Base-by-base conservation (phyloP, 2,329 filamentous ascomycete genomes). In the Aspergillus sojae region DNA sequence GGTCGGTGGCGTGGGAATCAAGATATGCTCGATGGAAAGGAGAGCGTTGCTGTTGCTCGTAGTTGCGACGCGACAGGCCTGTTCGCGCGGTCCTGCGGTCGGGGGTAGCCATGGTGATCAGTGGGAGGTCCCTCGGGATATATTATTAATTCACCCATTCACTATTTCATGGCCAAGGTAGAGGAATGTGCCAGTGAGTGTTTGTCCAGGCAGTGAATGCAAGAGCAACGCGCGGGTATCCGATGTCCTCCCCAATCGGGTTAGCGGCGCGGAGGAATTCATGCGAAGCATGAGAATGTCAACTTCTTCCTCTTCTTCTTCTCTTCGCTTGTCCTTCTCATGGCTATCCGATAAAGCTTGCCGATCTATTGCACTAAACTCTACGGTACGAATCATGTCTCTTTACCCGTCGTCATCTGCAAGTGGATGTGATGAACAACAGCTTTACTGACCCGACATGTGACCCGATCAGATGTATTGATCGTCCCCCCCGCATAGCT, bases 21-120 rank as follows among this genome's bases (percentile, higher is more conserved):
- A 62, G 62, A 28, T 65, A 65, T 23, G 72, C 73, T 70, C 72
- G 72, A 66, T 70, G 70, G 65, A 77, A 75, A 61, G 75, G 74
- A 32, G 74, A 76, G 30, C 65, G 69, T 34, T 76, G 72, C 32
- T 74, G 67, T 57, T 66, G 65, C 23, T 70, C 59, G 65, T 67
- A 62, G 62, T 63, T 66, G 68, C 70, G 74, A 72, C 74, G 75
- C 70, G 74, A 71, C 60, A 67, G 69, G 43, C 70, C 68, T 34
- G 67, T 66, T 62, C 68, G 72, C 62, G 75, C 67, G 56, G 53
- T 65, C 59, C 62, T 74, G 67, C 70, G 72, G 58, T 73, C 69
- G 63, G 72, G 71, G 52, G 73, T 74, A 56, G 75, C 68, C 78
- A 80, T 80, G 54, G 66, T 68, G 69, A 61, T 57, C 19, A 36